Percentiles rank a stretch among this genome's conserved stretches.
Conservation (phyloP, 352 stramenopile genomes). For the Aphanomyces invadans region DNA sequence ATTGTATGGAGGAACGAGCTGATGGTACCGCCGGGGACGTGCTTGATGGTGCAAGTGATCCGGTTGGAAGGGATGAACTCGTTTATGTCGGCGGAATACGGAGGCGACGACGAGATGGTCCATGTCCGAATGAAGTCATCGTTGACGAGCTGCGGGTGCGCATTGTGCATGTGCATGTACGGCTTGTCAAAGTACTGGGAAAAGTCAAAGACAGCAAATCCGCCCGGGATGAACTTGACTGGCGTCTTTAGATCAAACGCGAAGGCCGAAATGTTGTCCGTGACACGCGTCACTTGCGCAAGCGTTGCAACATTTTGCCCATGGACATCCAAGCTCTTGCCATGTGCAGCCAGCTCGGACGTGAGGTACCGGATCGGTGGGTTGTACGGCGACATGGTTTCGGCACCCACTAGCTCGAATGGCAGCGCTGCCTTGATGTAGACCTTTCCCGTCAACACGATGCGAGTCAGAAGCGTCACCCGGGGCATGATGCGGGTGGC, state of each 20-base stretch:
- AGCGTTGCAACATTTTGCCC: slow-evolving; percentile 7
- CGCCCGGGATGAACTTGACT: slow-evolving; percentile 8
- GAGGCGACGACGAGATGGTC: slow-evolving; percentile 13
- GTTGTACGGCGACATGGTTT: slow-evolving; percentile 20
- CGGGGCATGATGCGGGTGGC: slow-evolving; percentile 18
- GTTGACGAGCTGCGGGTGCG: slow-evolving; percentile 13
- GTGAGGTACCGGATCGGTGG: slow-evolving; percentile 3
- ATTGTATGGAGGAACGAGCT: slow-evolving; percentile 20
- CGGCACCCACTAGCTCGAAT: not conserved
- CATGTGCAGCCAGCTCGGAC: not conserved
- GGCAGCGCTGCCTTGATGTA: slow-evolving; percentile 2
- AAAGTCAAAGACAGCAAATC: slow-evolving; percentile 15
- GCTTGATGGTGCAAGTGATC: slow-evolving; percentile 23
- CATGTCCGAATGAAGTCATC: slow-evolving; percentile 24
- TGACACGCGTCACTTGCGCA: not conserved
- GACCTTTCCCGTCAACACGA: slow-evolving; percentile 12
- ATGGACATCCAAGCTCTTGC: not conserved
- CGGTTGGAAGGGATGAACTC: not conserved
- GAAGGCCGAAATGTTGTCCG: slow-evolving; percentile 3
- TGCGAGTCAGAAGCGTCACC: slow-evolving; percentile 18
- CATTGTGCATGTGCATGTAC: slow-evolving; percentile 22
- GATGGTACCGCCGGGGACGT: slow-evolving; percentile 1
- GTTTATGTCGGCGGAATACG: not conserved
- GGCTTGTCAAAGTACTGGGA: not conserved
- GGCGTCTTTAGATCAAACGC: slow-evolving; percentile 10